Conservation (phyloP, 2,329 filamentous ascomycete species). For the Alternaria triticina region DNA sequence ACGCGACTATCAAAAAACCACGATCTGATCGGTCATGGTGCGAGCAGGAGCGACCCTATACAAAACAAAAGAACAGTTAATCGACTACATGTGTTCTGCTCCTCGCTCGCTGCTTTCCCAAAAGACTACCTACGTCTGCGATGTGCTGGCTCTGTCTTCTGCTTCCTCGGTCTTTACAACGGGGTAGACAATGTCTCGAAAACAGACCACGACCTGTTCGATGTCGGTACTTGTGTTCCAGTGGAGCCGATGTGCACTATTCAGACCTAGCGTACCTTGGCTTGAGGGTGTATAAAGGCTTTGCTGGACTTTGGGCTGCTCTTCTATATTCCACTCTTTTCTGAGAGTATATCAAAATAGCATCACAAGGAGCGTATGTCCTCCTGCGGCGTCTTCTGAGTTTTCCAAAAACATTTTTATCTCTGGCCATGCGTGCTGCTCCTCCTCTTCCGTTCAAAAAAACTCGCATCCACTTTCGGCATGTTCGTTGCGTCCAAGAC, state of each 20-base stretch:
- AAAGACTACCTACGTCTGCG: neutral
- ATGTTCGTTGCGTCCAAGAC: neutral
- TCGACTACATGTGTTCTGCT: neutral
- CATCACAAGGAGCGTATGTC: neutral
- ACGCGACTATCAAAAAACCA: neutral
- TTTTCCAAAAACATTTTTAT: no score
- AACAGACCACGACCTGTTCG: no score
- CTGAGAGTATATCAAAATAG: no score
- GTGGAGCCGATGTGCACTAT: rapidly evolving
- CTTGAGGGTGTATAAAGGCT: rapidly evolving
- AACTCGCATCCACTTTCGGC: rapidly evolving
- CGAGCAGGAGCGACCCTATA: rapidly evolving
- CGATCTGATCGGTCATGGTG: rapidly evolving
- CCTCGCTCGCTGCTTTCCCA: neutral
- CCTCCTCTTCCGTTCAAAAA: neutral
- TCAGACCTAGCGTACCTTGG: rapidly evolving
- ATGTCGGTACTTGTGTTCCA: neutral
- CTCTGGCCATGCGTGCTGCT: neutral
- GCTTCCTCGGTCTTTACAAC: neutral
- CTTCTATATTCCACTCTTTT: neutral
- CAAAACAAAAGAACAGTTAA: neutral
- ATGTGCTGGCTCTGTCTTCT: neutral
- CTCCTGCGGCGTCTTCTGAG: neutral
- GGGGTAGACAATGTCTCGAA: no score
- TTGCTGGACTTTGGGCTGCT: neutral